Conservation (phyloP, 139 green algal genomes). For the Chlorokybus atmophyticus region DNA sequence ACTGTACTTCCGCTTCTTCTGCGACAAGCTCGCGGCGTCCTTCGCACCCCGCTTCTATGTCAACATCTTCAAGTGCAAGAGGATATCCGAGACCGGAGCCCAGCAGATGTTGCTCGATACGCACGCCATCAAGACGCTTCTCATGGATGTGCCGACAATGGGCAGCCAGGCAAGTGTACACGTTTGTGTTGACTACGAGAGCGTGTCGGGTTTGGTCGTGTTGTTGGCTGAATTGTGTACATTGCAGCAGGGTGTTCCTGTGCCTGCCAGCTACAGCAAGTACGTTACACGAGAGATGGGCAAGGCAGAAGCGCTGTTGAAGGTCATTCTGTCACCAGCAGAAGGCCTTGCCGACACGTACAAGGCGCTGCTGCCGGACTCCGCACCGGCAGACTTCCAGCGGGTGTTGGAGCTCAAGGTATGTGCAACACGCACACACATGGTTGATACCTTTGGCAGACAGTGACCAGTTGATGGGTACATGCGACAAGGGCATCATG, state of each 20-base stretch:
- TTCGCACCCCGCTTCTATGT: conserved; percentile 69
- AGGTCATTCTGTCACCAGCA: conserved; percentile 51
- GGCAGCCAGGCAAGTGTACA: conserved; percentile 9
- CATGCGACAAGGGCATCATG: not conserved
- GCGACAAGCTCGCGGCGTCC: conserved; percentile 53
- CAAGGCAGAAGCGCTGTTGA: conserved; percentile 56
- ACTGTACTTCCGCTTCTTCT: conserved; percentile 80
- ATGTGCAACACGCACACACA: not conserved
- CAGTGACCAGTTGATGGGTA: not conserved
- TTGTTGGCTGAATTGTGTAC: too few relatives aligned
- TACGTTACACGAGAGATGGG: conserved; percentile 44
- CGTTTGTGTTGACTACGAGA: too few relatives aligned
- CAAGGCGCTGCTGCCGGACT: conserved; percentile 46
- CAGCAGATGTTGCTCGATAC: conserved; percentile 62
- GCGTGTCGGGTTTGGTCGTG: too few relatives aligned
- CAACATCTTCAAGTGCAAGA: conserved; percentile 30
- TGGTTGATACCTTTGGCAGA: not conserved
- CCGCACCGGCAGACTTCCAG: conserved; percentile 43
- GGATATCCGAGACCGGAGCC: conserved; percentile 29
- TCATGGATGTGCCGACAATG: conserved; percentile 21
- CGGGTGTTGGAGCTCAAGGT: conserved; percentile 62
- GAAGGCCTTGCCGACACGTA: conserved; percentile 61
- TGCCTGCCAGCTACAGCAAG: conserved; percentile 48
- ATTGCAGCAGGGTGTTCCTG: too few relatives aligned
- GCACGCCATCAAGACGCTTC: conserved; percentile 42